These are phyloP conservation scores for Lasiodiplodia theobromae DNA, from an alignment of 2,329 filamentous ascomycete genomes.

Conservation along the genomic window DNA sequence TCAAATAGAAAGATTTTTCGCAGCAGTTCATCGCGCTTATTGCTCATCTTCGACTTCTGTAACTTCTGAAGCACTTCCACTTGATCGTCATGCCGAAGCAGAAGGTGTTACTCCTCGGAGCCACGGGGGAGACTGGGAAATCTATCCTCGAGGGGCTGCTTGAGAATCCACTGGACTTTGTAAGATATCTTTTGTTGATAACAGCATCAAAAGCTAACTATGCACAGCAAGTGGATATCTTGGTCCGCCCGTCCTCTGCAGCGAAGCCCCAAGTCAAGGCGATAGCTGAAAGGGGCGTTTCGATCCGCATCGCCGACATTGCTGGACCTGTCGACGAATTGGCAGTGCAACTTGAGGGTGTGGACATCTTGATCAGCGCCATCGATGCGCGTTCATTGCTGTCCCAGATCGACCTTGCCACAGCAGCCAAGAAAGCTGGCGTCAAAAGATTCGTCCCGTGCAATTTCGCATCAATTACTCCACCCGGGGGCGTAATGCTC, in stretches of 20 bases:
- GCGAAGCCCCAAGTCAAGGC: neutral
- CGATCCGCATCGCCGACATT: neutral
- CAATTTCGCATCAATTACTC: constrained; percentile 45
- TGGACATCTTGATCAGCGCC: neutral
- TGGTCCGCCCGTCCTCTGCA: neutral
- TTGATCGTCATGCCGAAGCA: neutral
- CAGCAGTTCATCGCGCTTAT: too few species aligned
- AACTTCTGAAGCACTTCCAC: too few species aligned
- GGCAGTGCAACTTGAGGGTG: neutral
- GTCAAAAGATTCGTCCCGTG: constrained; percentile 44
- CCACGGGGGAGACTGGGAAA: neutral
- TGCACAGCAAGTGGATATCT: neutral
- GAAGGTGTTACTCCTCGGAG: neutral
- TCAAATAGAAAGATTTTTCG: too few species aligned
- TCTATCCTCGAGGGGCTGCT: neutral
- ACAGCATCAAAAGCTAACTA: neutral
- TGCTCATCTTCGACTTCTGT: too few species aligned
- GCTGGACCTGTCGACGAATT: neutral
- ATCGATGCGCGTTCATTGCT: neutral
- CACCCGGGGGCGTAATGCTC: constrained; percentile 53
- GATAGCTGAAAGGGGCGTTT: neutral
- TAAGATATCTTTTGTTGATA: neutral
- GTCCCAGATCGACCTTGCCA: neutral
- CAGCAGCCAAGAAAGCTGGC: constrained; percentile 40
- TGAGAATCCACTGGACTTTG: neutral